Evolutionary conservation across 768 basidiomycete species (phyloP).

Genomic region (Hortiboletus flavorubellus): DNA sequence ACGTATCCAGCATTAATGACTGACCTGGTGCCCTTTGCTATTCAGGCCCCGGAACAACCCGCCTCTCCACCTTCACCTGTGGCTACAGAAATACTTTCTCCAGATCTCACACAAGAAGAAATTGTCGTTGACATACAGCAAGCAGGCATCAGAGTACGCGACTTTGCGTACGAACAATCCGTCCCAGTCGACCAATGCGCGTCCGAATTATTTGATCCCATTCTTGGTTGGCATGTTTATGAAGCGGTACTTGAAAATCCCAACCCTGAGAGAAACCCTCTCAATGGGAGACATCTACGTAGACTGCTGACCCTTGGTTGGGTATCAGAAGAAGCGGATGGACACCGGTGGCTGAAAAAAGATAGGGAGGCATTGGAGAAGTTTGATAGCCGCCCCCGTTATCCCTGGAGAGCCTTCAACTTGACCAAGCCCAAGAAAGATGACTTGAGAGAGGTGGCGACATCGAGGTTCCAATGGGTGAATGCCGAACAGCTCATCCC

Average conservation of each 20-base stretch:
- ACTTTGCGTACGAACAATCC: conserved; percentile 26
- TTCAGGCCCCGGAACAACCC: conserved; percentile 12
- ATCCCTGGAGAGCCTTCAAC: conserved; percentile 28
- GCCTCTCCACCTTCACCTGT: conserved; percentile 30
- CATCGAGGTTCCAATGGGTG: conserved; percentile 28
- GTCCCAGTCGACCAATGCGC: conserved; percentile 16
- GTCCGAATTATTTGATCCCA: conserved; percentile 30
- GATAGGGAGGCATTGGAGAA: conserved; percentile 26
- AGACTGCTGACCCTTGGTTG: conserved; percentile 30
- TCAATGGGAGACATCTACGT: conserved; percentile 27
- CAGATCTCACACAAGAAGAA: conserved; percentile 32
- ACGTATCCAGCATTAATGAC: background rate
- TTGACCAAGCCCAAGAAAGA: conserved; percentile 26
- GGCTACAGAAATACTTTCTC: conserved; percentile 32
- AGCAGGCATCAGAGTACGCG: conserved; percentile 31
- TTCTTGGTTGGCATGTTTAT: conserved; percentile 31
- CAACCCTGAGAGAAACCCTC: conserved; percentile 13
- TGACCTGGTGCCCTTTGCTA: conserved; percentile 3
- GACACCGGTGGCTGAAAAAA: conserved; percentile 22
- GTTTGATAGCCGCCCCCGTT: conserved; percentile 22
- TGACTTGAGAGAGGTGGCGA: conserved; percentile 25
- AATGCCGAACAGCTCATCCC: conserved; percentile 31
- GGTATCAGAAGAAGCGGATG: conserved; percentile 22
- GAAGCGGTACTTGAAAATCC: conserved; percentile 24
- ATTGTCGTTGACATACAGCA: conserved; percentile 31